A percentile compares a stretch with the other conserved stretches of the same genome.
phyloP scores from a whole-genome alignment of 1,284 basidiomycete genomes.

The Malassezia psittaci region DNA sequence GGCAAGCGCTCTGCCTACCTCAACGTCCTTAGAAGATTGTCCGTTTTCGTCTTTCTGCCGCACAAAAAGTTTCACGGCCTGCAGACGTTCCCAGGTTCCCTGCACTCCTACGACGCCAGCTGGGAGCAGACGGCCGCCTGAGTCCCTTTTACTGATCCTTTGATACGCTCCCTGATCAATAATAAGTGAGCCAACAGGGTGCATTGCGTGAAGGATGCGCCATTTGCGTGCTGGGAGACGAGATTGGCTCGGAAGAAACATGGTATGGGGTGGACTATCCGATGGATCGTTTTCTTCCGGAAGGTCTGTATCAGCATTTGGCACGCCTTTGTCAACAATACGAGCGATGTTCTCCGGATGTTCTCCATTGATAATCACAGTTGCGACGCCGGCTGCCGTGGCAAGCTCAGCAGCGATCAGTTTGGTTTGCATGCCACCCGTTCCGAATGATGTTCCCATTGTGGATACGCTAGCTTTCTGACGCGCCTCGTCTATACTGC shows the following conservation, averaged over 20 bases:
- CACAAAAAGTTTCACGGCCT: conserved; percentile 78
- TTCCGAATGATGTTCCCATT: conserved; percentile 81
- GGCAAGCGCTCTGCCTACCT: conserved; percentile 83
- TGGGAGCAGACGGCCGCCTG: conserved; percentile 77
- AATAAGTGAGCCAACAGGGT: conserved; percentile 73
- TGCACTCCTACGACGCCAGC: conserved; percentile 78
- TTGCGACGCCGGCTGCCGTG: conserved; percentile 87
- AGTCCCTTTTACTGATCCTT: conserved; percentile 71
- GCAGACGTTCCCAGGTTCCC: conserved; percentile 82
- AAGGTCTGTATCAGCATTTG: neutral
- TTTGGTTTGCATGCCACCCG: conserved; percentile 98
- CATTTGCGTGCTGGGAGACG: conserved; percentile 82
- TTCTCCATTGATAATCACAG: conserved; percentile 59
- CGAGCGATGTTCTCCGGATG: conserved; percentile 66
- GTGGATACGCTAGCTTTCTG: conserved; percentile 78
- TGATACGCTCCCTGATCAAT: conserved; percentile 79
- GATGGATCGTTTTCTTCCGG: neutral
- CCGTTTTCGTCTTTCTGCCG: neutral
- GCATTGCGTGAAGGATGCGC: conserved; percentile 87
- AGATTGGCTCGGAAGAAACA: conserved; percentile 65
- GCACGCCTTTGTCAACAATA: conserved; percentile 56
- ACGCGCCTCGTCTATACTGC: conserved; percentile 70
- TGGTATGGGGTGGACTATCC: conserved; percentile 63
- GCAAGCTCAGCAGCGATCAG: conserved; percentile 96
- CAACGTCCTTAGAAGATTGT: conserved; percentile 42